Evolutionary conservation across 2,329 filamentous ascomycete genomes (phyloP), one percentile per base, ranked within the genome.

Genomic region (Venturia pyrina): DNA sequence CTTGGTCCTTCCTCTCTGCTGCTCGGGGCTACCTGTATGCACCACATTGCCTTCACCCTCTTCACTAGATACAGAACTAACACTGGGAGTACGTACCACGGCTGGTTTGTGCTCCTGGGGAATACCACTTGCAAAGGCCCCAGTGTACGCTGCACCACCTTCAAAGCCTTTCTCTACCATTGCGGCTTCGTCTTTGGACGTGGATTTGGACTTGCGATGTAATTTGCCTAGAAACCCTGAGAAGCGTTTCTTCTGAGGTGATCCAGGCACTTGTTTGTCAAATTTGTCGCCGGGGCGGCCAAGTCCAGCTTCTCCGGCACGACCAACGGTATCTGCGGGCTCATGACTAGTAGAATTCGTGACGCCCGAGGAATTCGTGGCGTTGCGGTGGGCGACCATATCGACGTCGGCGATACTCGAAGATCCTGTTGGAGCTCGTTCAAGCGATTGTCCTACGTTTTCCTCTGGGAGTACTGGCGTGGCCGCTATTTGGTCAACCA

Each of bases 151-250:
- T 46, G 46, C 41, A 28, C 46, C 40, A 13, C 40, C 46, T 28
- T 37, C 40, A 19, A 65, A 63, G 63, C n/a, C 17, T 15, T 41
- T 67, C 19, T 64, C 65, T 13, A 40, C 34, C n/a, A 53, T 43
- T 24, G 32, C 53, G 32, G 17, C 61, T 40, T 64, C 65, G 17
- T 19, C 43, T 15, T 71, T 66, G 48, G 48, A 28, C 6, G 1
- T 15, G 57, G 74, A 73, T 69, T 74, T 76, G 15, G 75, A 75
- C 24, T 73, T 74, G 34, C 76, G 75, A 66, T 75, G 78, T 65
- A 78, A 66, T 41, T 76, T 77, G 69, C 68, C 72, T 43, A 78
- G 68, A 43, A 78, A 70, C 1, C 70, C 72, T 41, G 76, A 76
- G 67, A 78, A 68, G 17, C 75, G 72, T 59, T 75, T 77, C 8